phyloP scores from a whole-genome alignment of 148 eudicot genomes.

The Amaranthus cruentus region DNA sequence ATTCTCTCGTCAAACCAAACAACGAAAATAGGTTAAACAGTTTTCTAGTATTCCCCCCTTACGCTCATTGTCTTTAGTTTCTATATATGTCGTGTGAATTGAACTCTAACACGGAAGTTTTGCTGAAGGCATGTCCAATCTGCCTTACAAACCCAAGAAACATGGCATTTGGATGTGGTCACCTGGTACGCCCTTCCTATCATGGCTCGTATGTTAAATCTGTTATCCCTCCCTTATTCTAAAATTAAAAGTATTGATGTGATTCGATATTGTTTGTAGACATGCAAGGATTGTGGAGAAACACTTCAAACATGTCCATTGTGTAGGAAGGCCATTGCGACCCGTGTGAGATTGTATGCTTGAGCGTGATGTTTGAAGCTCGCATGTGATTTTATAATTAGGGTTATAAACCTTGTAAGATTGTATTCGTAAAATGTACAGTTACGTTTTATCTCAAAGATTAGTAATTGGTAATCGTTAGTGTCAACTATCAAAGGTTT shows the following conservation, averaged over 20 bases:
- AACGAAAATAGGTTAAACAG: too few species aligned
- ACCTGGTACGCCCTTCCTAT: conserved; percentile 46
- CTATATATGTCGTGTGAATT: neutral
- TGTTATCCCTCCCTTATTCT: too few species aligned
- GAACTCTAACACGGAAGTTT: neutral
- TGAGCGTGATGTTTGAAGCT: conserved; percentile 13
- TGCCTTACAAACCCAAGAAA: conserved; percentile 68
- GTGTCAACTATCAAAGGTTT: too few species aligned
- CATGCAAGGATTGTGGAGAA: conserved; percentile 70
- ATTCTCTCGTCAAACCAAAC: too few species aligned
- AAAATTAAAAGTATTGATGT: neutral
- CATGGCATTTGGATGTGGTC: conserved; percentile 91
- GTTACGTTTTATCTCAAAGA: too few species aligned
- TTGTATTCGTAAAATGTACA: too few species aligned
- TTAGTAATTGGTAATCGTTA: too few species aligned
- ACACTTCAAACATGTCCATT: conserved; percentile 53
- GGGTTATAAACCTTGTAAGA: too few species aligned
- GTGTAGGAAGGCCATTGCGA: conserved; percentile 56
- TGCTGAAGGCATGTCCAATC: conserved; percentile 62
- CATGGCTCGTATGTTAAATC: neutral
- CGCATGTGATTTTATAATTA: too few species aligned
- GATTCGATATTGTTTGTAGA: conserved; percentile 26
- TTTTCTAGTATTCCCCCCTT: too few species aligned
- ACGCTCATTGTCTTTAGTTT: neutral
- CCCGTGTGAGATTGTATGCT: conserved; percentile 48